A percentile compares a stretch with the other conserved stretches of the same genome.
Conservation (phyloP, 2,329 filamentous ascomycete species). For the Fusarium sp. region DNA sequence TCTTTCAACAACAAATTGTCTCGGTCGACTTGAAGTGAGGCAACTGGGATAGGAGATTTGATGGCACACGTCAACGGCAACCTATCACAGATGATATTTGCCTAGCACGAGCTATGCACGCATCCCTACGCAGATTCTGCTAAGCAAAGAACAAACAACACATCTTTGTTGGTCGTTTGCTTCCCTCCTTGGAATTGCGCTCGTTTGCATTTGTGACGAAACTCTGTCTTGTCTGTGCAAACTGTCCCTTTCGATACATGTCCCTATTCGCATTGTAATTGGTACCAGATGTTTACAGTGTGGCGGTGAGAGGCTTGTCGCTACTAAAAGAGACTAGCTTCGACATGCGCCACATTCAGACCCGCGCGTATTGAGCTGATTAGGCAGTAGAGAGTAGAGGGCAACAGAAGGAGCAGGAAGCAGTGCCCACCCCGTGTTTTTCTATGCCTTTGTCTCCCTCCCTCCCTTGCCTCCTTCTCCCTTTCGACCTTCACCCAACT, state of each 20-base stretch:
- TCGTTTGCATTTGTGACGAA: not conserved
- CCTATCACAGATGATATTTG: not conserved
- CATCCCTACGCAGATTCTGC: not conserved
- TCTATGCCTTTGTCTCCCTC: constrained; percentile 24
- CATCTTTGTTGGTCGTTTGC: not conserved
- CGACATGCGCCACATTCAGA: constrained; percentile 11
- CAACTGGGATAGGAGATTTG: not conserved
- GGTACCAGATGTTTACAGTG: constrained; percentile 23
- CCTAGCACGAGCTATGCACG: not conserved
- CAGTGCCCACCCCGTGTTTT: constrained; percentile 45
- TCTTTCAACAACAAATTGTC: not conserved
- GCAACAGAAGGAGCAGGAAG: constrained; percentile 31
- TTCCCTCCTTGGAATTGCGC: not conserved
- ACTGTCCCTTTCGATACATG: constrained; percentile 18
- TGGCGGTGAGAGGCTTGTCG: constrained; percentile 37
- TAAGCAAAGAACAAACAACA: not conserved
- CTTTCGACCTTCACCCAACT: constrained; percentile 28
- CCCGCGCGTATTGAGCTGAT: constrained; percentile 25
- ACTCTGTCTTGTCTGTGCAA: constrained; percentile 6
- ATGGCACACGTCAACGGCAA: not conserved
- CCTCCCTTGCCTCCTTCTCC: constrained; percentile 16
- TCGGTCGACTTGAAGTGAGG: not conserved
- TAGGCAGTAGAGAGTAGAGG: constrained; percentile 18
- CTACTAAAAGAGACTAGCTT: constrained; percentile 26
- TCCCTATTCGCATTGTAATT: constrained; percentile 18